Evolutionary conservation across 805 yeast genomes (phyloP), one percentile per base, ranked within the genome.

Genomic region (Ogataea corticis): DNA sequence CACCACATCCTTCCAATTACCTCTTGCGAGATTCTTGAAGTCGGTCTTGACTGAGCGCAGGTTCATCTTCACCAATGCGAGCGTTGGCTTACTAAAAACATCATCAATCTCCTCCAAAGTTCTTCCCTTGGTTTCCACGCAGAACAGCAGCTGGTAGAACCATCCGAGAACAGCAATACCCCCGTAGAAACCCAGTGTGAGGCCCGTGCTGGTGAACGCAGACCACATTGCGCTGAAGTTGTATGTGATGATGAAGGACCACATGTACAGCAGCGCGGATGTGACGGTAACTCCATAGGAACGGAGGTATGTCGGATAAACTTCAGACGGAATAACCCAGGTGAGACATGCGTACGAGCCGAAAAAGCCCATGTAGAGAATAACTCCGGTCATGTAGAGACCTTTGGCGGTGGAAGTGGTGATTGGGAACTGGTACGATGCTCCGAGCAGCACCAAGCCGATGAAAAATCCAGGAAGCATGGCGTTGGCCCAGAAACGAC

Each of bases 81-180:
- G 40, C 2, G 85, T 71, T 19, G 80, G 70, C 58, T 68, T 74
- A 42, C 72, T 65, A 68, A 81, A 82, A 38, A 82, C 68, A 40
- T 76, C 82, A 58, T 83, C 89, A 48, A 83, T 78, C 65, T 83
- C 88, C 66, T 83, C 90, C 60, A 83, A 72, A 12, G 88, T 80
- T 67, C 76, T 79, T 55, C 77, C 83, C 67, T 82, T 83, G 29
- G 89, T 83, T 66, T 84, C 89, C 31, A 85, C 87, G 77, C 82
- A 80, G 65, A 80, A 77, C 50, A 80, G 59, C 48, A 70, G 50
- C 62, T 77, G 82, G 62, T 77, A 77, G 42, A 77, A 55, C 54
- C 75, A 65, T 43, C 84, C 86, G 23, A 81, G 45, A 45, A 77
- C 73, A 1, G 85, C 84, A 56, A 82, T 73, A 37, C 85, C 86